Base-by-base conservation (phyloP, 140 eudicot species). In the Anethum foeniculum region DNA sequence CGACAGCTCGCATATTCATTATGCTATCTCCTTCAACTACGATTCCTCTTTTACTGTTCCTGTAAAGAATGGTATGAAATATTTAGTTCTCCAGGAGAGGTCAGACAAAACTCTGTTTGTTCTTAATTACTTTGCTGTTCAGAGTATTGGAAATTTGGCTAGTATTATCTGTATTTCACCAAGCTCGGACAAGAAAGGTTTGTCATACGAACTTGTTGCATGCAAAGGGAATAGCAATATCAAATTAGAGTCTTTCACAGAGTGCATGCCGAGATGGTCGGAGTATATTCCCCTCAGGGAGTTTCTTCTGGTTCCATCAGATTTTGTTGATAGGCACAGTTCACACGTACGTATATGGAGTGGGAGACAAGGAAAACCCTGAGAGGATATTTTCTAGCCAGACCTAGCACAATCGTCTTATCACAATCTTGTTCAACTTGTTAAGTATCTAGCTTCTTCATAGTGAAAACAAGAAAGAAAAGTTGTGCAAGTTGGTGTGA, bases 121-220 rank as follows among this genome's bases (percentile, higher is more conserved):
- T 34, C 79, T 94, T 51, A 86, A 85, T 39, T 39, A 39, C 64
- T 89, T 81, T 77, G 81, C 78, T 51, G 46, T 60, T 30, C 87
- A 80, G 34, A 62, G 79, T 77, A 43, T 77, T 38, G 94, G 89
- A 6, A 86, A 76, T 23, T 75, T 82, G 71, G 77, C 90, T 27
- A 81, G 83, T 68, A 83, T 94, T 69, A 88, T 81, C 74, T 85
- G 94, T 86, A 83, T 90, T 74, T 91, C 86, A 28, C 84, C 88
- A 23, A 78, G 81, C 64, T 44, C 83, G 16, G 32, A 71, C 21
- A 83, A 75, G 76, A 80, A 34, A 78, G 46, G 80, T 51, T 86
- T 82, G 34, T 56, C 38, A 0, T 94, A 87, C 79, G 90, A 88
- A 18, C 80, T 92, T 48, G 41, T 75, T n/a, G 87, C 89, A 32